Base-by-base conservation (phyloP, 345 rosid genomes). In the Gossypium australe region DNA sequence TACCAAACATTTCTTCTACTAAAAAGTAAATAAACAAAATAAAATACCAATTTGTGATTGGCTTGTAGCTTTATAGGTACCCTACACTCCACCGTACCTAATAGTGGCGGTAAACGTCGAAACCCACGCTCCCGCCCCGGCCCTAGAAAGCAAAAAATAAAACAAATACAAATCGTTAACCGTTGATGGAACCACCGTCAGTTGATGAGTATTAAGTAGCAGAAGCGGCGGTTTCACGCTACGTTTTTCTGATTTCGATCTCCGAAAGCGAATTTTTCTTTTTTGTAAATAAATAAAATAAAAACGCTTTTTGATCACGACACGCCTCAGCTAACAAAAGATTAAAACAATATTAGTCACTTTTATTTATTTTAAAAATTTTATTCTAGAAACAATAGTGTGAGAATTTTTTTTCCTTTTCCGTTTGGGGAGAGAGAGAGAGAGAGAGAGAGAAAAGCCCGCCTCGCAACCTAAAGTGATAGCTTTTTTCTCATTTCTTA, bases 401-500 rank as follows among this genome's bases (percentile, higher is more conserved):
- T 70, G 18, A 52, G 20, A 52, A 52, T 14, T 51, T 16, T 51
- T 51, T 17, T 51, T 14, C 16, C 16, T 51, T 17, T 51, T 51
- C 7, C 8, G 7, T 51, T 51, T 51, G 56, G 56, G 20, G 20
- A n/a, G n/a, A n/a, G 20, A 20, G n/a, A 20, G 17, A 57, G 43
- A 57, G 56, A 51, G 17, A 58, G 44, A 57, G 38, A 10, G 11
- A 56, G 27, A 56, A 56, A 56, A 56, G 68, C 71, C 64, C 67
- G 79, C 66, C 74, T 73, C 69, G 51, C 70, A 71, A 73, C 84
- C 82, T 80, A 75, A 79, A 81, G 77, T 82, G 76, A 62, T 64
- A 57, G 45, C 67, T 70, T 60, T 57, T 43, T 71, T 51, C 52
- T 47, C 18, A 29, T 63, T 48, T n/a, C 25, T 74, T 49, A 22